A percentile compares a stretch with the other conserved stretches of the same genome.
Conservation (phyloP, 108 stramenopile genomes). For the Conticribra guillardii region DNA sequence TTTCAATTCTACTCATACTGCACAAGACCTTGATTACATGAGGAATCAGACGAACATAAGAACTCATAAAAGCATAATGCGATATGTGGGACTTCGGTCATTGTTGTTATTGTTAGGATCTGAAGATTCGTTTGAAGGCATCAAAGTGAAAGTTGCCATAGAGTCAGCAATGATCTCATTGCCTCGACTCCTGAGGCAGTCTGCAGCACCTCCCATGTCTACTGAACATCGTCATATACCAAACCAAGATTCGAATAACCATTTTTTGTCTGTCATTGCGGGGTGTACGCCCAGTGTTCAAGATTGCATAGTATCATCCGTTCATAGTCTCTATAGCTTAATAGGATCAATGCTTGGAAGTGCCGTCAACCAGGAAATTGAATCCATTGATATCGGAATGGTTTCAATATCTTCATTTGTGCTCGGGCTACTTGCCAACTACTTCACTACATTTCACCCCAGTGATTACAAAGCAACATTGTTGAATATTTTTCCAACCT, state of each 20-base stretch:
- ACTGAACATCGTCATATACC: not conserved
- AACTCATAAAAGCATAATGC: slow-evolving; percentile 55
- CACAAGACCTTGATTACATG: slow-evolving; percentile 45
- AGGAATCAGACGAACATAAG: slow-evolving; percentile 33
- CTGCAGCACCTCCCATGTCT: not conserved
- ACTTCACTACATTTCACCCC: slow-evolving; percentile 14
- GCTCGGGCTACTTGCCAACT: slow-evolving; percentile 23
- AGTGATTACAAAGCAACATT: slow-evolving; percentile 3
- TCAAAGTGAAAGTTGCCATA: slow-evolving; percentile 31
- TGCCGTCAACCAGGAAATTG: not conserved
- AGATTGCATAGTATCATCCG: slow-evolving; percentile 9
- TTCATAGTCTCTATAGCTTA: slow-evolving; percentile 10
- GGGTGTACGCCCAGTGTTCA: slow-evolving; percentile 33
- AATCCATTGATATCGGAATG: not conserved
- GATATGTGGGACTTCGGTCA: slow-evolving; percentile 52
- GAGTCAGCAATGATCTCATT: slow-evolving; percentile 54
- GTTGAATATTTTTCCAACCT: slow-evolving; percentile 9
- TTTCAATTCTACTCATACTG: slow-evolving; percentile 32
- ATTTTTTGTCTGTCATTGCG: slow-evolving; percentile 15
- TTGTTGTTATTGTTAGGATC: slow-evolving; percentile 29
- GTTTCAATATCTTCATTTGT: not conserved
- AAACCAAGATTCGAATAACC: slow-evolving; percentile 9
- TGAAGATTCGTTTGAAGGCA: slow-evolving; percentile 20
- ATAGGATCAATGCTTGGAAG: slow-evolving; percentile 22
- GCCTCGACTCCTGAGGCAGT: slow-evolving; percentile 53